phyloP scores from a whole-genome alignment of 108 stramenopile genomes.

The Stephanodiscus minutulus region DNA sequence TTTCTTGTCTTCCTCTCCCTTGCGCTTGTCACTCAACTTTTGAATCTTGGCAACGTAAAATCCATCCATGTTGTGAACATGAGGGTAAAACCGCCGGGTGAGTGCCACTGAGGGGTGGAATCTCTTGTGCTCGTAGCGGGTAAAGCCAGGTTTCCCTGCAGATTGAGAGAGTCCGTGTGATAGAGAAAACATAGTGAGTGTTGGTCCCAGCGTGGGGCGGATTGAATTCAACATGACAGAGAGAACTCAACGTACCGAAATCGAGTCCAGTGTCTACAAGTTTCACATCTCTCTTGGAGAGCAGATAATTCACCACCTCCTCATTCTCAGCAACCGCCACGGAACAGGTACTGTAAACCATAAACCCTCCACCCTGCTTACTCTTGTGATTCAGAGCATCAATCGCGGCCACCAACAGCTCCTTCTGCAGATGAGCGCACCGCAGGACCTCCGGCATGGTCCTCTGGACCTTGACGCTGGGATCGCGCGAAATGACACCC shows the following conservation, averaged over 20 bases:
- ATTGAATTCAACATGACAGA: background rate
- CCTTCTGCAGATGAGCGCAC: slow-evolving; percentile 95
- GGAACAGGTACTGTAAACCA: slow-evolving; percentile 99
- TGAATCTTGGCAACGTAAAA: slow-evolving; percentile 98
- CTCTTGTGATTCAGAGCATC: slow-evolving; percentile 93
- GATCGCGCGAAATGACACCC: slow-evolving; percentile 98
- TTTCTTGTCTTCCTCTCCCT: slow-evolving; percentile 57
- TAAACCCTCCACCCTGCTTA: slow-evolving; percentile 90
- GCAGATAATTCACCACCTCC: slow-evolving; percentile 97
- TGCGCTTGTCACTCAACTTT: slow-evolving; percentile 81
- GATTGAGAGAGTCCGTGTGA: background rate
- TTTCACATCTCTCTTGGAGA: slow-evolving; percentile 93
- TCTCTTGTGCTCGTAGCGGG: slow-evolving; percentile 89
- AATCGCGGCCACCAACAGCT: slow-evolving; percentile 95
- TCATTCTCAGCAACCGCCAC: slow-evolving; percentile 98
- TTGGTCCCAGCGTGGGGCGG: background rate
- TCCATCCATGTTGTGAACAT: slow-evolving; percentile 99
- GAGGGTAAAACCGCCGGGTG: slow-evolving; percentile 97
- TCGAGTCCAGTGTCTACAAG: slow-evolving; percentile 92
- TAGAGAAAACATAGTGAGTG: background rate
- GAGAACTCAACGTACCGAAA: slow-evolving; percentile 64
- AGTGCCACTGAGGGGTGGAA: slow-evolving; percentile 96
- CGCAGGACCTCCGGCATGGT: slow-evolving; percentile 91
- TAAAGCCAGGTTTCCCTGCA: slow-evolving; percentile 91
- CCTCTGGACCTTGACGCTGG: slow-evolving; percentile 95